Percentiles rank a stretch among this genome's conserved stretches.
phyloP scores from a whole-genome alignment of 2,329 filamentous ascomycete species.

The Aspergillus arachidicola region DNA sequence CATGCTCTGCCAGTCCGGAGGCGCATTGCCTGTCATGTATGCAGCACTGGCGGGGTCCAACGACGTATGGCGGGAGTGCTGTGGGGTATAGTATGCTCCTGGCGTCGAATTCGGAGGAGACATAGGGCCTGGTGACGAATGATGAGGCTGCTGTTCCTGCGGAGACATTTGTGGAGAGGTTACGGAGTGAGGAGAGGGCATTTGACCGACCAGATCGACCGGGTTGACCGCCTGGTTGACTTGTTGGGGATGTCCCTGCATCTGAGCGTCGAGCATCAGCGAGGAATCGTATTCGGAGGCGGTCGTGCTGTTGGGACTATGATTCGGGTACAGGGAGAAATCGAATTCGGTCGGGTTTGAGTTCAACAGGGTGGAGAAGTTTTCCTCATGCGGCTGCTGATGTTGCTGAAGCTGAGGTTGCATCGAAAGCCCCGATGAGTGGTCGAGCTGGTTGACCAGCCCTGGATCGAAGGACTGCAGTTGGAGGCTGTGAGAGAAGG shows the following conservation, averaged over 20 bases:
- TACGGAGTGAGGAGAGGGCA: conserved; percentile 53
- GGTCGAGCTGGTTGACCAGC: conserved; percentile 40
- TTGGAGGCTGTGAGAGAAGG: conserved; percentile 36
- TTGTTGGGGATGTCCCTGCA: conserved; percentile 36
- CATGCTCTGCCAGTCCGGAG: conserved; percentile 61
- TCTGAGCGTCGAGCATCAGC: conserved; percentile 44
- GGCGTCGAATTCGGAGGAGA: conserved; percentile 59
- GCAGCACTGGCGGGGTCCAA: conserved; percentile 63
- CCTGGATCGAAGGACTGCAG: conserved; percentile 42
- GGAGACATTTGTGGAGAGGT: conserved; percentile 61
- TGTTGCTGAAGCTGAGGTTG: conserved; percentile 22
- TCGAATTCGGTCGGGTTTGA: conserved; percentile 42
- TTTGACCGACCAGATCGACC: conserved; percentile 49
- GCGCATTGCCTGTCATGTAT: conserved; percentile 54
- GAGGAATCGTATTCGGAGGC: conserved; percentile 42
- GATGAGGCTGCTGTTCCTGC: conserved; percentile 54
- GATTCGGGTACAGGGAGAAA: conserved; percentile 42
- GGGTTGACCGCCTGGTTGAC: conserved; percentile 50
- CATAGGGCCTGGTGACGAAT: conserved; percentile 56
- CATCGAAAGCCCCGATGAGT: conserved; percentile 29
- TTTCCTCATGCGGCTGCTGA: conserved; percentile 30
- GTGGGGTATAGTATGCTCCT: conserved; percentile 54
- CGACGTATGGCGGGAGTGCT: conserved; percentile 62
- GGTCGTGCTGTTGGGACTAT: conserved; percentile 32
- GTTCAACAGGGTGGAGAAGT: conserved; percentile 43